Conservation (phyloP, 345 rosid genomes). For the Rhizophora apiculata region DNA sequence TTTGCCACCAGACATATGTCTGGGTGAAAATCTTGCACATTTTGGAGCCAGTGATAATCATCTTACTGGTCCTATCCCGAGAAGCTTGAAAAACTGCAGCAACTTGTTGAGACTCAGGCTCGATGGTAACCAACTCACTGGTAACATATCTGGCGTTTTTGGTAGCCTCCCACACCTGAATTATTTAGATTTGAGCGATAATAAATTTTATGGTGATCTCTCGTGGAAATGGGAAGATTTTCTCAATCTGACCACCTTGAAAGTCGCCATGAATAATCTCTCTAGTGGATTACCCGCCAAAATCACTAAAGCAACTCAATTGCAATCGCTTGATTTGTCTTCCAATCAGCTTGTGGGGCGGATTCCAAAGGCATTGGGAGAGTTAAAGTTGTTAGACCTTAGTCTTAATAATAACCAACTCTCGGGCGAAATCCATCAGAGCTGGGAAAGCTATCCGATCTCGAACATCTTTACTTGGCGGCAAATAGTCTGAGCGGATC, state of each 20-base stretch:
- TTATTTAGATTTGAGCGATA: slow-evolving; percentile 31
- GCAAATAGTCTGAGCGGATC: slow-evolving; percentile 21
- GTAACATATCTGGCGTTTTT: slow-evolving; percentile 30
- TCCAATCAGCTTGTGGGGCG: slow-evolving; percentile 10
- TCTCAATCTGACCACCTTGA: slow-evolving; percentile 15
- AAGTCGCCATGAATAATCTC: slow-evolving; percentile 21
- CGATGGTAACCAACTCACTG: slow-evolving; percentile 26
- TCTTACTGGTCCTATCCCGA: slow-evolving; percentile 28
- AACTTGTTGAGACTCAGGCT: slow-evolving; percentile 28
- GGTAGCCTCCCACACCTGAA: slow-evolving; percentile 20
- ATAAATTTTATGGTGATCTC: slow-evolving; percentile 31
- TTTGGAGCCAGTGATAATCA: slow-evolving; percentile 18
- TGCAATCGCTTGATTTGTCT: slow-evolving; percentile 13
- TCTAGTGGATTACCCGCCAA: slow-evolving; percentile 26
- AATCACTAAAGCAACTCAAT: slow-evolving; percentile 12
- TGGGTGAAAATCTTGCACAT: slow-evolving; percentile 21
- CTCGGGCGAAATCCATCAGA: slow-evolving; percentile 18
- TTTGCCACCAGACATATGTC: slow-evolving; percentile 23
- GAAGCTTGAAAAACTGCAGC: slow-evolving; percentile 30
- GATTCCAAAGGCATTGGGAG: slow-evolving; percentile 11
- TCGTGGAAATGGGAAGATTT: slow-evolving; percentile 34
- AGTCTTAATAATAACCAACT: slow-evolving; percentile 12
- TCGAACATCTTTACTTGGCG: slow-evolving; percentile 19
- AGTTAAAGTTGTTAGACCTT: neutral
- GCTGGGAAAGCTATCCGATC: slow-evolving; percentile 18